These are phyloP conservation scores for Nitzschia inconspicua DNA, from an alignment of 108 stramenopile genomes.

Conservation along the genomic window DNA sequence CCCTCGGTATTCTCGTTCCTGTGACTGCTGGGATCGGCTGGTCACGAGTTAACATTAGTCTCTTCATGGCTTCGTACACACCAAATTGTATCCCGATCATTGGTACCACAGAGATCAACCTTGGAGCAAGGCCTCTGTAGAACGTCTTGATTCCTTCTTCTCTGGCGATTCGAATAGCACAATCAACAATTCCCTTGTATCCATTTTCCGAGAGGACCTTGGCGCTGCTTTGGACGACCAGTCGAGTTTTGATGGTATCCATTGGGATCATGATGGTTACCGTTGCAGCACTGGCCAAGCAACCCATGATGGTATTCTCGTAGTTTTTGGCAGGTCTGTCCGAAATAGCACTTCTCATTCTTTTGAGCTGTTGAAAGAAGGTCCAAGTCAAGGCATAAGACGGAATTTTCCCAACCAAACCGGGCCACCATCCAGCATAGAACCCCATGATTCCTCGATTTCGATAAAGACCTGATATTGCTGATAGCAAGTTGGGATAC, in stretches of 20 bases:
- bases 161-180: constrained; percentile 71
- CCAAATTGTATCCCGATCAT: constrained; percentile 99
- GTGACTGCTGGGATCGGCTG: constrained; percentile 18
- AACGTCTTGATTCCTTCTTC: constrained; percentile 92
- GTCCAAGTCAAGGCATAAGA: constrained; percentile 95
- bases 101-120: constrained; percentile 93
- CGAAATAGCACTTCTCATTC: constrained; percentile 37
- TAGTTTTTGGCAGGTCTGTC: constrained; percentile 72
- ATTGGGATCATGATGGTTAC: constrained; percentile 97
- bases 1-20: constrained; percentile 19
- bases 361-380: constrained; percentile 92
- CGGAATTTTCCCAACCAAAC: constrained; percentile 94
- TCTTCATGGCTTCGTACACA: constrained; percentile 90
- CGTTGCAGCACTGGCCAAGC: constrained; percentile 88
- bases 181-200: constrained; percentile 94
- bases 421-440: constrained; percentile 96
- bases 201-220: constrained; percentile 42
- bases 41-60: constrained; percentile 73
- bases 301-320: constrained; percentile 94
- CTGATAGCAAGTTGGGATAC: constrained; percentile 74
- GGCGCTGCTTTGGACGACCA: constrained; percentile 75
- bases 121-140: constrained; percentile 90
- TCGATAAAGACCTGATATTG: constrained; percentile 53
- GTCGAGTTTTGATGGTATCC: constrained; percentile 95
- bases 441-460: constrained; percentile 83